Percentiles rank a stretch among this genome's conserved stretches.
Conservation (phyloP, 352 stramenopile species). For the Pythium chondricola region DNA sequence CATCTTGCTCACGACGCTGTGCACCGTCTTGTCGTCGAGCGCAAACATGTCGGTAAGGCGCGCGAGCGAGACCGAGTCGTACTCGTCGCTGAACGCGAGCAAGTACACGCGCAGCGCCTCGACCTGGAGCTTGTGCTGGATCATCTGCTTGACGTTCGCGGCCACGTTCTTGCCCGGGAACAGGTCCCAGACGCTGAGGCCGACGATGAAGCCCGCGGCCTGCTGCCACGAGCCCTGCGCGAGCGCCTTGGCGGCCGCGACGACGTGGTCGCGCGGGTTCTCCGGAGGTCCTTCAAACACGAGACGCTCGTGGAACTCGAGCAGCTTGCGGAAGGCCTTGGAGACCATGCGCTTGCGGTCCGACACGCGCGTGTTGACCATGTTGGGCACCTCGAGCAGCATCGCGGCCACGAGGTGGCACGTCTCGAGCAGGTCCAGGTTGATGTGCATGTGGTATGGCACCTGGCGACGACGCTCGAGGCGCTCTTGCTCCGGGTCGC, state of each 20-base stretch:
- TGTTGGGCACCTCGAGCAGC: slow-evolving; percentile 98
- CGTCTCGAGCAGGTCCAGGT: slow-evolving; percentile 97
- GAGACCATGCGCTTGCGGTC: slow-evolving; percentile 89
- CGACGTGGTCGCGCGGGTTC: slow-evolving; percentile 96
- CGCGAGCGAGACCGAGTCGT: slow-evolving; percentile 93
- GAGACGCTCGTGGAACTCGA: slow-evolving; percentile 86
- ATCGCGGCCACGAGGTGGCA: slow-evolving; percentile 98
- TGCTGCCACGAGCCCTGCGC: slow-evolving; percentile 95
- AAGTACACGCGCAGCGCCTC: slow-evolving; percentile 96
- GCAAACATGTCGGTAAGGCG: slow-evolving; percentile 98
- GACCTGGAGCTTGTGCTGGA: slow-evolving; percentile 93
- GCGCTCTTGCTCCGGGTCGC: slow-evolving; percentile 96
- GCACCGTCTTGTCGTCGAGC: slow-evolving; percentile 93
- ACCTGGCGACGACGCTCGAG: slow-evolving; percentile 95
- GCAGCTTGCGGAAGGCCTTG: slow-evolving; percentile 93
- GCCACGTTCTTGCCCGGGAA: slow-evolving; percentile 85
- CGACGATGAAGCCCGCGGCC: slow-evolving; percentile 81
- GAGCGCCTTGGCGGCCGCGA: slow-evolving; percentile 92
- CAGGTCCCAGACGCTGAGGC: slow-evolving; percentile 94
- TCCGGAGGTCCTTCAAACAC: slow-evolving; percentile 98
- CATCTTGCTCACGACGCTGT: slow-evolving; percentile 99
- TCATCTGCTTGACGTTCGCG: slow-evolving; percentile 86
- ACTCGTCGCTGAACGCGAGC: slow-evolving; percentile 94
- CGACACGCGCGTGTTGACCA: slow-evolving; percentile 84
- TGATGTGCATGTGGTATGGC: slow-evolving; percentile 99